Percentiles rank a stretch among this genome's conserved stretches.
These are phyloP conservation scores for Penicillium salamii DNA, from an alignment of 495 filamentous ascomycete species.

Conservation along the genomic window DNA sequence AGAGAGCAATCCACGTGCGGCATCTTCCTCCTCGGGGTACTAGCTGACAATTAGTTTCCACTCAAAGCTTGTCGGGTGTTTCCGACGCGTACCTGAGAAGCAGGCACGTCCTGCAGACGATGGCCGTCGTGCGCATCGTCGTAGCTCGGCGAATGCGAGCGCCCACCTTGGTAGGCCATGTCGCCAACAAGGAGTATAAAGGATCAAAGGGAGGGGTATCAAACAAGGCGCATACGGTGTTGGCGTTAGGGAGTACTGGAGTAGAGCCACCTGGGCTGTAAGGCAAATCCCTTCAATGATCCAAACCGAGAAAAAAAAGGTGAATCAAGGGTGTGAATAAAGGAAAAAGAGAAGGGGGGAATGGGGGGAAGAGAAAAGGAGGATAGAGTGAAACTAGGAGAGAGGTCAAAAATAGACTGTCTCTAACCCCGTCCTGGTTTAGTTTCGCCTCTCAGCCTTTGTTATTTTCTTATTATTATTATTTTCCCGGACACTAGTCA, in stretches of 20 bases:
- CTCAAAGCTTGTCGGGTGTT: not conserved
- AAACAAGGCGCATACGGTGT: slow-evolving; percentile 1
- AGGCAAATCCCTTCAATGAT: not conserved
- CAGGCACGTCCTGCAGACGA: slow-evolving; percentile 64
- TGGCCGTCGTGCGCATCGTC: slow-evolving; percentile 45
- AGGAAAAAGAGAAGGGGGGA: slow-evolving; percentile 10
- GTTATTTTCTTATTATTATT: slow-evolving; percentile 1
- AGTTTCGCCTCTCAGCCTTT: not conserved
- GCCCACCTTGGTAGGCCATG: slow-evolving; percentile 54
- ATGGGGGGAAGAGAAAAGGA: slow-evolving; percentile 11
- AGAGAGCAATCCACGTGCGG: slow-evolving; percentile 69
- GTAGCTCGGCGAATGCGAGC: slow-evolving; percentile 35
- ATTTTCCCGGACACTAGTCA: not conserved
- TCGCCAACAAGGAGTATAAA: slow-evolving; percentile 7
- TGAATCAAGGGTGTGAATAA: slow-evolving; percentile 7
- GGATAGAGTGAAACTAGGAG: slow-evolving; percentile 12
- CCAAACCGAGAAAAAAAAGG: not conserved
- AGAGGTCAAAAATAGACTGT: slow-evolving; percentile 27
- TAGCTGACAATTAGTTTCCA: not conserved
- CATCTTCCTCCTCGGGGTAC: slow-evolving; percentile 69
- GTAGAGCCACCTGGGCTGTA: slow-evolving; percentile 3
- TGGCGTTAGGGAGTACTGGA: too few species aligned
- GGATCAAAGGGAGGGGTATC: slow-evolving; percentile 11
- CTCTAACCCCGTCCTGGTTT: slow-evolving; percentile 16
- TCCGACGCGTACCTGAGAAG: slow-evolving; percentile 18